phyloP scores from a whole-genome alignment of 2,329 filamentous ascomycete genomes.

The Falciphora oryzae region DNA sequence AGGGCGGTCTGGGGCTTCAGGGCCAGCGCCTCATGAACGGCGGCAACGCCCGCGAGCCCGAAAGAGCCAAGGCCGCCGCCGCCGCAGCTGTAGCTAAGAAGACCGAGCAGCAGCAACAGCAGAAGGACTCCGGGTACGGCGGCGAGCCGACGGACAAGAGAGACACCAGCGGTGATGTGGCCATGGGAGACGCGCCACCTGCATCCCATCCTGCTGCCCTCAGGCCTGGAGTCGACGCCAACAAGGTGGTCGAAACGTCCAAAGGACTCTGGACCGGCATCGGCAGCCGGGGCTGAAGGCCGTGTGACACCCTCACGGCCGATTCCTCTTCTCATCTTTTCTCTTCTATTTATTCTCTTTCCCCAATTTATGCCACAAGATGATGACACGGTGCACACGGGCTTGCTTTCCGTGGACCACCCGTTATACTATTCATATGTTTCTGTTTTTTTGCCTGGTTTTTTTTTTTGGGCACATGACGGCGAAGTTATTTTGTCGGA shows the following conservation, averaged over 20 bases:
- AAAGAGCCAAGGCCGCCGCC: constrained; percentile 23
- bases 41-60: constrained; percentile 44
- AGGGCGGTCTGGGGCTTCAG: constrained; percentile 43
- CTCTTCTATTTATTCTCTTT: background rate
- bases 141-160: constrained; percentile 29
- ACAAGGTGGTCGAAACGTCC: constrained; percentile 56
- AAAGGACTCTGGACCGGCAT: constrained; percentile 54
- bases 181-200: constrained; percentile 40
- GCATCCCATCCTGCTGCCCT: constrained; percentile 38
- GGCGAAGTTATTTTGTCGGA: background rate
- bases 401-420: background rate
- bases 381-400: background rate
- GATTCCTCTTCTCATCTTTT: background rate
- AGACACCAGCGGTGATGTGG: constrained; percentile 34
- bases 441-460: background rate
- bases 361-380: background rate
- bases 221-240: constrained; percentile 48
- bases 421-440: background rate
- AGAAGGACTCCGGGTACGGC: constrained; percentile 44
- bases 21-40: constrained; percentile 52
- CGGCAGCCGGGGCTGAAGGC: constrained; percentile 18
- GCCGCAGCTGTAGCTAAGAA: constrained; percentile 12
- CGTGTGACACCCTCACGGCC: background rate
- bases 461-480: background rate
- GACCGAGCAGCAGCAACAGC: constrained; percentile 2